Evolutionary conservation across 2,329 filamentous ascomycete genomes (phyloP), one percentile per base, ranked within the genome.

Genomic region (Venturia pyrina): DNA sequence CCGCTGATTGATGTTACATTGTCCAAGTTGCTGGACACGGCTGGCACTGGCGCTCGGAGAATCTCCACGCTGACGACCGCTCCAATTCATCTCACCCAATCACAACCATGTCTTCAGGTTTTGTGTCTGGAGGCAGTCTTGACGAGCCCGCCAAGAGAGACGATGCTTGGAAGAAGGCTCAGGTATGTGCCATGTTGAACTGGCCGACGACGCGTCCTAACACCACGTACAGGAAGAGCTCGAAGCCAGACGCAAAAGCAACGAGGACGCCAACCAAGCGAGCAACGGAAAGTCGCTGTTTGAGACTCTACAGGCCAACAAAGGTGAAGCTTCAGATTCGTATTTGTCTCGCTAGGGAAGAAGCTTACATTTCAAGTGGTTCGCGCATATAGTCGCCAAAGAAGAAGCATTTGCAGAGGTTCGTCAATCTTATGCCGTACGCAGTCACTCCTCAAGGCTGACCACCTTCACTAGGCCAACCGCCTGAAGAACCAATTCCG

Each of bases 401-500:
- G 89, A 93, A 77, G 89, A 90, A 24, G 89, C 87, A 10, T 91
- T 92, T 74, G 90, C 92, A 74, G 90, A 93, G 75, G 82, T 73
- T 67, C 24, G 53, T 62, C n/a, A 21, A 41, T 28, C 32, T 57
- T 40, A 34, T 59, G 34, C 17, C 48, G 64, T n/a, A 63, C 56
- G 24, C 15, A 17, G 21, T 61, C 19, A 37, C 34, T 24, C 19
- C 11, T 19, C 43, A 10, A 50, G 21, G 11, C 34, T 63, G n/a
- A 56, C 28, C 19, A 32, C 24, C 19, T 21, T 4, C 21, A 60
- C 66, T 28, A 73, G 70, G 74, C 87, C 68, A 83, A 82, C 68
- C 83, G 83, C 69, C 79, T 93, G 64, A 85, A 85, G 72, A 90
- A 93, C 71, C 90, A 93, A 78, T 93, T 92, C 74, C 85, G 87